These are phyloP conservation scores for Nakazawaea wyomingensis DNA, from an alignment of 805 yeast species.

Conservation along the genomic window DNA sequence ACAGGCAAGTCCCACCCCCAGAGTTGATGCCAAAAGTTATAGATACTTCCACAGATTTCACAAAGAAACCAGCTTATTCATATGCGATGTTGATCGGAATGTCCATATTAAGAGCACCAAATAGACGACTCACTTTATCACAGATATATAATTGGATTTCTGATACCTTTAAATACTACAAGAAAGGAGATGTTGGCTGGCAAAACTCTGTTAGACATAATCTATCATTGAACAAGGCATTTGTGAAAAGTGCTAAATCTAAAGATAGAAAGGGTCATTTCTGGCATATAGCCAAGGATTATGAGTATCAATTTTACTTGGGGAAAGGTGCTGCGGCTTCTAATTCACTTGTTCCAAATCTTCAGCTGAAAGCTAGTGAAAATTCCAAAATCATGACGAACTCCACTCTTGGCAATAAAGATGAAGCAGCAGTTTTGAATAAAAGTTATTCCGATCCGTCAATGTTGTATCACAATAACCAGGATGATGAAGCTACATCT, in stretches of 20 bases:
- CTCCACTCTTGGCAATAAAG: neutral
- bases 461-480: neutral
- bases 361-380: no score
- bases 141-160: conserved; percentile 94
- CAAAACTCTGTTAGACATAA: conserved; percentile 96
- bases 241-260: conserved; percentile 84
- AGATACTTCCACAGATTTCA: conserved; percentile 38
- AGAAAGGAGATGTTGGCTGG: conserved; percentile 89
- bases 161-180: conserved; percentile 76
- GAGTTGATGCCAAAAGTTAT: conserved; percentile 34
- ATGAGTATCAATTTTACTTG: conserved; percentile 73
- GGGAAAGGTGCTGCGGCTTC: conserved; percentile 41
- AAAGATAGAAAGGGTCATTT: conserved; percentile 89
- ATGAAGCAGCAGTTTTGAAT: neutral
- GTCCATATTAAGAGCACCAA: conserved; percentile 81
- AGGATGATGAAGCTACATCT: neutral
- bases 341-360: conserved; percentile 14
- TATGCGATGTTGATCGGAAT: conserved; percentile 92
- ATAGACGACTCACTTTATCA: conserved; percentile 64
- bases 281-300: conserved; percentile 86
- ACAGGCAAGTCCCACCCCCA: conserved; percentile 27
- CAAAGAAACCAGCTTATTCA: conserved; percentile 83
- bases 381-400: no score
- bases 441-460: neutral
- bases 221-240: conserved; percentile 87